Conservation (phyloP, 495 filamentous ascomycete species). For the Xylaria nigripes region DNA sequence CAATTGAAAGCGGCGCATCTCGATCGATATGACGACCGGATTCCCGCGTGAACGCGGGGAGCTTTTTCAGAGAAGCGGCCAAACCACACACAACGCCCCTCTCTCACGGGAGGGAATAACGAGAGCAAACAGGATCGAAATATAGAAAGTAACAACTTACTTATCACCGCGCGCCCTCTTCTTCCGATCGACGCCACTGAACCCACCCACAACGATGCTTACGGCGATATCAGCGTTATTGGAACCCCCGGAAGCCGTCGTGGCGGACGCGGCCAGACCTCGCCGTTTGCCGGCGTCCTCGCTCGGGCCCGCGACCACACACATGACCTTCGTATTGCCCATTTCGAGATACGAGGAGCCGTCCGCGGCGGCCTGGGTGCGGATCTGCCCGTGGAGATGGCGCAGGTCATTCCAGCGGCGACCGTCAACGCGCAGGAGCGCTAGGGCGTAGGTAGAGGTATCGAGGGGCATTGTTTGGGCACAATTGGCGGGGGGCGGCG, state of each 20-base stretch:
- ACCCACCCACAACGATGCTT: slow-evolving; percentile 77
- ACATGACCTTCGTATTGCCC: slow-evolving; percentile 95
- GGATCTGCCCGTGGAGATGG: slow-evolving; percentile 78
- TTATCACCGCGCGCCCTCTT: slow-evolving; percentile 64
- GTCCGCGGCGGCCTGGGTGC: slow-evolving; percentile 82
- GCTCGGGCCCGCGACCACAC: slow-evolving; percentile 74
- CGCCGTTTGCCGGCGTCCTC: slow-evolving; percentile 46
- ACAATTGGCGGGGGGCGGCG: neutral
- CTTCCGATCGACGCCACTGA: slow-evolving; percentile 80
- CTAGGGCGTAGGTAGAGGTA: slow-evolving; percentile 76
- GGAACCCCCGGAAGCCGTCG: slow-evolving; percentile 32
- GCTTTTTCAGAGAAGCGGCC: no score
- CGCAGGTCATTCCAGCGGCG: slow-evolving; percentile 98
- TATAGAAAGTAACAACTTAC: slow-evolving; percentile 38
- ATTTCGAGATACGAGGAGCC: slow-evolving; percentile 86
- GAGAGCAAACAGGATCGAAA: no score
- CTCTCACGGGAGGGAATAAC: no score
- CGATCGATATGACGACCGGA: no score
- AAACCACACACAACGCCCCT: no score
- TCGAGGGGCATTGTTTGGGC: slow-evolving; percentile 68
- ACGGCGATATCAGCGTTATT: slow-evolving; percentile 62
- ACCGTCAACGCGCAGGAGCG: slow-evolving; percentile 83
- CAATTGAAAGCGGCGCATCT: no score
- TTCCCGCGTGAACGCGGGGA: no score
- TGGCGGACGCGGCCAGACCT: slow-evolving; percentile 29